Percentiles rank a stretch among this genome's conserved stretches.
These are phyloP conservation scores for Penicillium sclerotigenum DNA, from an alignment of 2,329 filamentous ascomycete genomes.

Conservation along the genomic window DNA sequence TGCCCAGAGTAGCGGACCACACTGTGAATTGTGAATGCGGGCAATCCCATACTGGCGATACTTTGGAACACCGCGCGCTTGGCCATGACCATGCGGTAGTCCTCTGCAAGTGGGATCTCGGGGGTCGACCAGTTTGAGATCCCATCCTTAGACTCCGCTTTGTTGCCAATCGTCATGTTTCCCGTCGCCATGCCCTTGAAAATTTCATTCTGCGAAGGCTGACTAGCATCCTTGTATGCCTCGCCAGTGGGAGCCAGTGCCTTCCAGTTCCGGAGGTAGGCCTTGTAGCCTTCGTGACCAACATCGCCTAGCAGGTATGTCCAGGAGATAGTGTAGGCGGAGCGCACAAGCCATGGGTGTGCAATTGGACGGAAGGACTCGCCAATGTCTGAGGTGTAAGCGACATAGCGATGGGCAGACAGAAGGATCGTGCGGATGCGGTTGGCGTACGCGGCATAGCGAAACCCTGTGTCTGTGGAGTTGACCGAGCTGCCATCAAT, in stretches of 20 bases:
- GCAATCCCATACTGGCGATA: slow-evolving; percentile 87
- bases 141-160: slow-evolving; percentile 20
- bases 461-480: slow-evolving; percentile 77
- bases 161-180: slow-evolving; percentile 24
- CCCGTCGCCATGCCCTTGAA: slow-evolving; percentile 38
- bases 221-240: slow-evolving; percentile 40
- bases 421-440: slow-evolving; percentile 82
- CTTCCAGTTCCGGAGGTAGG: slow-evolving; percentile 81
- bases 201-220: slow-evolving; percentile 31
- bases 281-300: slow-evolving; percentile 88
- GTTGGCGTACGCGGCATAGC: slow-evolving; percentile 89
- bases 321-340: slow-evolving; percentile 90
- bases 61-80: slow-evolving; percentile 89
- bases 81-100: slow-evolving; percentile 86
- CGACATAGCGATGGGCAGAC: slow-evolving; percentile 90
- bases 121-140: slow-evolving; percentile 42
- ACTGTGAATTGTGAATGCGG: slow-evolving; percentile 89
- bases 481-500: slow-evolving; percentile 60
- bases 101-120: slow-evolving; percentile 70
- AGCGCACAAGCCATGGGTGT: slow-evolving; percentile 74
- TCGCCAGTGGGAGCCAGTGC: slow-evolving; percentile 65
- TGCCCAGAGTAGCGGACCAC: slow-evolving; percentile 85
- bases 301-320: slow-evolving; percentile 89
- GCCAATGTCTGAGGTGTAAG: slow-evolving; percentile 94
- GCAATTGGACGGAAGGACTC: slow-evolving; percentile 93